Percentiles rank a stretch among this genome's conserved stretches.
Evolutionary conservation across 1,284 basidiomycete genomes (phyloP).

Genomic region (Mycosarcoma mackinlayi): DNA sequence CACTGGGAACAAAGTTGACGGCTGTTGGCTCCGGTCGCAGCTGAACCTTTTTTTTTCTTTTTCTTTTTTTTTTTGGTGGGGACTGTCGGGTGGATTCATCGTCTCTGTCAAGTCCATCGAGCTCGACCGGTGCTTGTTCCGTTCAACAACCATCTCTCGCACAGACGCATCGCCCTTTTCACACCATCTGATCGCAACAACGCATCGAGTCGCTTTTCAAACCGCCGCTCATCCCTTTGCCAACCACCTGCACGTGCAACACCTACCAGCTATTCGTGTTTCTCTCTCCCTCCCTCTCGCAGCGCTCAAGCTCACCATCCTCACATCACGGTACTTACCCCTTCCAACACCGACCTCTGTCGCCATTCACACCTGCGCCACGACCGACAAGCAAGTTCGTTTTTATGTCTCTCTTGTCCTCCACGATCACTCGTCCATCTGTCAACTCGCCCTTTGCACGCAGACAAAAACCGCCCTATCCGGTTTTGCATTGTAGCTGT

Average conservation of each 20-base stretch:
- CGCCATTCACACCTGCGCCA: conserved; percentile 15
- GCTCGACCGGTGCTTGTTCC: neutral
- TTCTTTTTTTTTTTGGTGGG: neutral
- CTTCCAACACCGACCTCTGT: conserved; percentile 1
- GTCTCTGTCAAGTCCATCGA: too few relatives aligned
- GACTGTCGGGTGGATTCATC: too few relatives aligned
- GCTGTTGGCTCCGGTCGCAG: too few relatives aligned
- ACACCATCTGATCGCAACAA: too few relatives aligned
- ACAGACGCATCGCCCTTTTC: too few relatives aligned
- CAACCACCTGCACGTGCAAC: too few relatives aligned
- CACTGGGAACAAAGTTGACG: too few relatives aligned
- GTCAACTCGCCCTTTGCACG: conserved; percentile 48
- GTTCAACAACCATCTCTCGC: neutral
- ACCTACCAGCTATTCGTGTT: too few relatives aligned
- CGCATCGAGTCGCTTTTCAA: too few relatives aligned
- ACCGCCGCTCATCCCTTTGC: too few relatives aligned
- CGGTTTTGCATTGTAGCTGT: conserved; percentile 44
- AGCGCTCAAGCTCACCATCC: neutral
- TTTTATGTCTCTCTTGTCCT: conserved; percentile 53
- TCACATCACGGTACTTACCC: neutral
- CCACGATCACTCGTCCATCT: conserved; percentile 52
- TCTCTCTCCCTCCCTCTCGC: neutral
- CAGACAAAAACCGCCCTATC: conserved; percentile 51
- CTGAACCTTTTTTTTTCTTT: too few relatives aligned
- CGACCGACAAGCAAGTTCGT: conserved; percentile 16